phyloP scores from a whole-genome alignment of 768 basidiomycete genomes.

The Pleurotus djamor region DNA sequence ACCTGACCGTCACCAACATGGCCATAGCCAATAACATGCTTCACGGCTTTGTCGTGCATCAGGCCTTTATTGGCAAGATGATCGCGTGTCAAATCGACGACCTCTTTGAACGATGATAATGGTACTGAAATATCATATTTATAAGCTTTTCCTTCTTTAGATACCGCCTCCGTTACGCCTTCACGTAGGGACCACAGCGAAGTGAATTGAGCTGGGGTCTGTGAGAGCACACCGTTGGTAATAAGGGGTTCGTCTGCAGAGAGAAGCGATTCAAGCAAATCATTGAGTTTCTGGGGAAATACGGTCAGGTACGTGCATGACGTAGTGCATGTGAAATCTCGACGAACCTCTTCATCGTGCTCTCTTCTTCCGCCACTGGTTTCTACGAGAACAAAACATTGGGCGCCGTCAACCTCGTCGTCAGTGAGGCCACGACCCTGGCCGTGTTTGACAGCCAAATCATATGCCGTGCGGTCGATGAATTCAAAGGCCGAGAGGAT shows the following conservation, averaged over 20 bases:
- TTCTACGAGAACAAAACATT: conserved; percentile 91
- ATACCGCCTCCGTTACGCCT: conserved; percentile 86
- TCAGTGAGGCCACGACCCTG: conserved; percentile 75
- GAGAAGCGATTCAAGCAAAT: conserved; percentile 75
- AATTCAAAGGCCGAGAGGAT: conserved; percentile 98
- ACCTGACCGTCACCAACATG: conserved; percentile 92
- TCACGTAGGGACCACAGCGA: conserved; percentile 93
- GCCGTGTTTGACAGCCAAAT: conserved; percentile 81
- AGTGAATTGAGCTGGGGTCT: conserved; percentile 85
- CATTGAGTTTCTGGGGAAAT: conserved; percentile 71
- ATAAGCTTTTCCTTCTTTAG: conserved; percentile 93
- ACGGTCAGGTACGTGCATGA: not conserved
- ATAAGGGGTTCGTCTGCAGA: conserved; percentile 74
- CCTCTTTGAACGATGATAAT: conserved; percentile 78
- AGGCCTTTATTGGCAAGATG: conserved; percentile 69
- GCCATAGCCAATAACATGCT: conserved; percentile 89
- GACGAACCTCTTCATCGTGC: conserved; percentile 85
- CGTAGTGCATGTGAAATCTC: not conserved
- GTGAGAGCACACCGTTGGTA: conserved; percentile 88
- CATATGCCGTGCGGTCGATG: conserved; percentile 84
- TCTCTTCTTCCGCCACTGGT: conserved; percentile 91
- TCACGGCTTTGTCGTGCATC: conserved; percentile 70
- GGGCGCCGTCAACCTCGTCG: conserved; percentile 71
- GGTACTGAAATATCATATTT: conserved; percentile 97
- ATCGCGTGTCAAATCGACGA: conserved; percentile 80